phyloP scores from a whole-genome alignment of 805 yeast species.

The Ogataea glucozyma region DNA sequence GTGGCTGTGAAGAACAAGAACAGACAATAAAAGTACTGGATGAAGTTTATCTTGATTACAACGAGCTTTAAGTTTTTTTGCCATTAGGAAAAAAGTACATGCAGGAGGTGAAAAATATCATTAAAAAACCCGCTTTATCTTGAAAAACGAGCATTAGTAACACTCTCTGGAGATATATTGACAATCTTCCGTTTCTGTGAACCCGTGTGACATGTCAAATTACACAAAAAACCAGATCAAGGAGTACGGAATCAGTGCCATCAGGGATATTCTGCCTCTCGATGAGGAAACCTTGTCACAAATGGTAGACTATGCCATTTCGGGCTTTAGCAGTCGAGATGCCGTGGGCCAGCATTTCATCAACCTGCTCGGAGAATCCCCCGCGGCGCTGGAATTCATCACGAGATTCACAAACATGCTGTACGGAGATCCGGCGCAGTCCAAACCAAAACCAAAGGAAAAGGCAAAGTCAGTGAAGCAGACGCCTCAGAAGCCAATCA shows the following conservation, averaged over 20 bases:
- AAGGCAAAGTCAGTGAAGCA: constrained; percentile 6
- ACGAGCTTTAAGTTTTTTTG: too few relatives aligned
- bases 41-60: too few relatives aligned
- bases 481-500: neutral
- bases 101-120: too few relatives aligned
- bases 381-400: constrained; percentile 50
- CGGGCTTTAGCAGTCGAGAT: constrained; percentile 44
- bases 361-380: constrained; percentile 58
- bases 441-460: constrained; percentile 5
- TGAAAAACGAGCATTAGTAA: too few relatives aligned
- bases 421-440: constrained; percentile 30
- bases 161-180: too few relatives aligned
- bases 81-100: too few relatives aligned
- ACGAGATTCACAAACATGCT: constrained; percentile 44
- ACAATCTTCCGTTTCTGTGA: too few relatives aligned
- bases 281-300: constrained; percentile 57
- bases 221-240: constrained; percentile 28
- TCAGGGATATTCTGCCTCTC: constrained; percentile 49
- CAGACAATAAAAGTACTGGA: too few relatives aligned
- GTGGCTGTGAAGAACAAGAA: too few relatives aligned
- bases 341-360: constrained; percentile 54
- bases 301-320: constrained; percentile 53
- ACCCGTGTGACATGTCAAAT: constrained; percentile 15
- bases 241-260: constrained; percentile 23
- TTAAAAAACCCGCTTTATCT: too few relatives aligned